Base-by-base conservation (phyloP, 345 rosid genomes). In the Boechera divaricarpa region DNA sequence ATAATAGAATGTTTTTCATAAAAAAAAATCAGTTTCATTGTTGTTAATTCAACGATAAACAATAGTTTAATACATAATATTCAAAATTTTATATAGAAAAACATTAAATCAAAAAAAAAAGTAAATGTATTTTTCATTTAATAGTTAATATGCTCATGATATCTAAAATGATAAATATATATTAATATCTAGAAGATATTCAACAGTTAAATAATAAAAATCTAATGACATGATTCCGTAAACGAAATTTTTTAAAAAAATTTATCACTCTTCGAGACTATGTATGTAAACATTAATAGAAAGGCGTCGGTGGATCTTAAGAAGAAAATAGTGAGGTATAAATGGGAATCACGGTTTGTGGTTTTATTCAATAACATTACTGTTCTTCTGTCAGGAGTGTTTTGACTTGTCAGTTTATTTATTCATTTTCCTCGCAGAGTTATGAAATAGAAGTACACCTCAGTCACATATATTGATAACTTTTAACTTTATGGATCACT, bases 291-390 rank as follows among this genome's bases (percentile, higher is more conserved):
- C 29, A 66, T 54, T 47, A 66, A 45, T 67, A 75, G 24, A 49
- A 60, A 41, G 21, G 64, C 45, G 79, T 76, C 79, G 79, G 74
- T 76, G 74, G 79, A 76, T 76, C 79, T 67, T 58, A 68, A 31
- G 68, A 47, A 21, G 67, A 55, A 55, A 67, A 24, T 28, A 63
- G 45, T 57, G 41, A 55, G 44, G 7, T 33, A 45, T 75, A 59
- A 68, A 76, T 76, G 33, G 68, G 74, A 68, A 51, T 76, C 79
- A 76, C 79, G 68, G 54, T 48, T 31, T 67, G 28, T 58, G 53
- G 61, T 64, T 67, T 75, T 56, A 58, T 75, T 67, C 73, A 57
- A 58, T 67, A 66, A 67, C 36, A 36, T 41, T 75, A 39, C 61
- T 67, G 74, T 58, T 74, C 18, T 65, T 74, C 8, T 74, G 78